These are phyloP conservation scores for Zancudomyces culisetae DNA, from an alignment of 371 early-diverging fungal species.

Conservation along the genomic window DNA sequence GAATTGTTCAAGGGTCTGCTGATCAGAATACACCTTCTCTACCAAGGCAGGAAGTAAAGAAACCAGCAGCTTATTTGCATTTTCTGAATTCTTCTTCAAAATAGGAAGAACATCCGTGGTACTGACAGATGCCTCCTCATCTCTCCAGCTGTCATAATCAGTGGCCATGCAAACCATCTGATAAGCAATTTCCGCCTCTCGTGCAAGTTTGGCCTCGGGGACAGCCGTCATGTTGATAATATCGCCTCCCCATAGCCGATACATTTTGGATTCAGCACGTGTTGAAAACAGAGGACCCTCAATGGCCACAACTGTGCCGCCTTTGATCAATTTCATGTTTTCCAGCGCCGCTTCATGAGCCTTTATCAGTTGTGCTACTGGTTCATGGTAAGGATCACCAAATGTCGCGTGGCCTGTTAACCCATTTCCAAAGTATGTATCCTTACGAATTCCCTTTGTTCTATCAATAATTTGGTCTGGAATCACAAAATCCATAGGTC, in stretches of 20 bases:
- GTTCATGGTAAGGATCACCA: constrained; percentile 83
- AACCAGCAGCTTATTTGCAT: constrained; percentile 58
- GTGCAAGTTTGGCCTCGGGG: constrained; percentile 91
- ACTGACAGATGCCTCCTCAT: constrained; percentile 71
- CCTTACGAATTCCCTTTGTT: constrained; percentile 72
- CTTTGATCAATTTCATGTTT: constrained; percentile 34
- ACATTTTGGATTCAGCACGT: constrained; percentile 88
- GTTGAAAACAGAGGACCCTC: constrained; percentile 96
- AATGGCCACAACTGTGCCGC: constrained; percentile 86
- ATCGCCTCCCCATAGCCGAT: constrained; percentile 79
- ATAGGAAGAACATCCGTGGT: constrained; percentile 83
- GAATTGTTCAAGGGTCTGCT: constrained; percentile 6
- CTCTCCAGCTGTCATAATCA: constrained; percentile 96
- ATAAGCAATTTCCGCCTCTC: constrained; percentile 94
- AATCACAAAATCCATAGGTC: constrained; percentile 83
- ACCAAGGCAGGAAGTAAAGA: constrained; percentile 63
- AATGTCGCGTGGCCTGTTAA: constrained; percentile 76
- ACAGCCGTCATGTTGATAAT: constrained; percentile 93
- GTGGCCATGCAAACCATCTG: constrained; percentile 98
- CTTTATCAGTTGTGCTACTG: constrained; percentile 50
- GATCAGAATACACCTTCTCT: constrained; percentile 28
- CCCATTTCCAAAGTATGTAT: constrained; percentile 74
- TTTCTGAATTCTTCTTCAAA: constrained; percentile 64
- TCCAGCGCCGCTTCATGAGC: constrained; percentile 26
- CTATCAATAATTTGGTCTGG: constrained; percentile 89